Base-by-base conservation (phyloP, 306 rosid species). In the Sophora flavescens region DNA sequence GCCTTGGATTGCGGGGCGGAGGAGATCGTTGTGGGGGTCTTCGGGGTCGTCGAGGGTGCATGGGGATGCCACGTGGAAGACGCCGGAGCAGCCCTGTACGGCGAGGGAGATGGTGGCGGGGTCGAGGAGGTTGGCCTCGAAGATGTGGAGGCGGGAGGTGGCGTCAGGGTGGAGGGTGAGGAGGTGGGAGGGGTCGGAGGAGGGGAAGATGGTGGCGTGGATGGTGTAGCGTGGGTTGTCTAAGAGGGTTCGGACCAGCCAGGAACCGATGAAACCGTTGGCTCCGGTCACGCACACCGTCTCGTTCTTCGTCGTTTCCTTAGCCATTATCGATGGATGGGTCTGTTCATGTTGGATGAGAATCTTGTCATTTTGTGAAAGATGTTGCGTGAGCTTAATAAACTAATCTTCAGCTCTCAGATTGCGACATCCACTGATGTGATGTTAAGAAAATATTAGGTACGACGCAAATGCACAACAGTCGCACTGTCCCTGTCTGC, bases 51-150 rank as follows among this genome's bases (percentile, higher is more conserved):
- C 93, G 68, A 94, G 93, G 0, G 91, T 82, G 77, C 98, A 91
- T 2, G 97, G 97, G 2, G 97, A 90, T 0, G 98, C 98, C n/a
- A 94, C 90, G 78, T 94, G 98, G 80, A 94, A 94, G 6, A 90
- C 88, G 6, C 98, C 97, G 44, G 77, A 56, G 85, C 97, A 91
- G 47, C 85, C 81, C 1, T 75, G 7, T 14, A 93, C 35, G 63
- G 97, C 98, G 17, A 51, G 62, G 53, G 70, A 50, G 48, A 91
- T 54, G 35, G 98, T 86, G 50, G 58, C 70, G 38, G 82, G 5
- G 80, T 93, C 96, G 62, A 90, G 81, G 10, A 93, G 14, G 38
- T 89, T 75, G 64, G 82, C 92, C 9, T 84, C 87, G 83, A 81
- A 91, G 67, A 91, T 22, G 26, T 12, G 48, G 77, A 90, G 4